Evolutionary conservation across 2,329 filamentous ascomycete species (phyloP).

Genomic region (Pyricularia sp.): DNA sequence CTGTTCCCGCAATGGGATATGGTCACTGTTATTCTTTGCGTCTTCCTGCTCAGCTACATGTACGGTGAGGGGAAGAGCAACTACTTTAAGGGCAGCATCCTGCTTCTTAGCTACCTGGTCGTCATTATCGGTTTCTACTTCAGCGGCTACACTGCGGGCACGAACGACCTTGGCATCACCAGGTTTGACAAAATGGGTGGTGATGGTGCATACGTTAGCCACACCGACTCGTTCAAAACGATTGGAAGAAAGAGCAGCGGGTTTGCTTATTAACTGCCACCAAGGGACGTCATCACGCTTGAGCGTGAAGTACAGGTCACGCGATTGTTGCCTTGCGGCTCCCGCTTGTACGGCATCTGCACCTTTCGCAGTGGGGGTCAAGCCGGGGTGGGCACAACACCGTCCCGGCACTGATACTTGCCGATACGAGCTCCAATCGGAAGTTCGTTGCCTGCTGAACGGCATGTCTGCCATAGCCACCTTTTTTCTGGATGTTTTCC

Average conservation of each 20-base stretch:
- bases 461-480: neutral
- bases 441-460: neutral
- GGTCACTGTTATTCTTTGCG: conserved; percentile 91
- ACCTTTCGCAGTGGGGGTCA: neutral
- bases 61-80: conserved; percentile 99
- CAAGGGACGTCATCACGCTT: neutral
- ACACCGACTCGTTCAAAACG: conserved; percentile 32
- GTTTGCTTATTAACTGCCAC: conserved; percentile 18
- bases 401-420: neutral
- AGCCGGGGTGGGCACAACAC: neutral
- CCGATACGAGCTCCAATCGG: neutral
- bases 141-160: conserved; percentile 45
- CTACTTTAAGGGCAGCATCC: conserved; percentile 97
- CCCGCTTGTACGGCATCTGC: neutral
- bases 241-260: conserved; percentile 36
- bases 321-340: neutral
- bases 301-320: neutral
- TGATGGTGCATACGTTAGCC: conserved; percentile 39
- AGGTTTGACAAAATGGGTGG: conserved; percentile 45
- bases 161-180: conserved; percentile 34
- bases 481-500: neutral
- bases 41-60: conserved; percentile 94
- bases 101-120: conserved; percentile 87
- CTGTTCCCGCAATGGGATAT: conserved; percentile 99
- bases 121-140: conserved; percentile 90